Evolutionary conservation across 139 green algal species (phyloP), one percentile per base, ranked within the genome.

Genomic region (Mesostigma viride): DNA sequence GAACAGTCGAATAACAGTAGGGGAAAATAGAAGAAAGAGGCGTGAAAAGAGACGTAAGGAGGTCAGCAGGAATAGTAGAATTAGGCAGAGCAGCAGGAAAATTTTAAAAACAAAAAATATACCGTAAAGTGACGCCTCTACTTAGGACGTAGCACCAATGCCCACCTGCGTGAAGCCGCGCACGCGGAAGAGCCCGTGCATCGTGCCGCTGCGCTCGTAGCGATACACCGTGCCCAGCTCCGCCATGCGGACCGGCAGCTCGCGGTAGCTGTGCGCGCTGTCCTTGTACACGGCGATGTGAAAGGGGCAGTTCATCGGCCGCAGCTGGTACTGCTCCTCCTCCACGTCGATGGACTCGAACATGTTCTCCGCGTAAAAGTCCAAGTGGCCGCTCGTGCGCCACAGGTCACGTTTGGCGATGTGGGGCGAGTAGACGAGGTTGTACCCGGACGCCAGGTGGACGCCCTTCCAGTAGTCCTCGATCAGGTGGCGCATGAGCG

Each of bases 291-390:
- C 74, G 14, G 77, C 68, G 48, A 99, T 84, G 81, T 99, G 92
- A 80, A 95, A 97, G 44, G 92, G 92, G 81, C 92, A 99, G 84
- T 99, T 99, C 92, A 99, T 99, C 45, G 92, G 92, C 56, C 85
- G 84, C 14, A 99, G 80, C 84, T 97, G 91, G 81, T 96, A 97
- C 65, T 80, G 68, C 68, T 96, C 89, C 11, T 91, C 77, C 77
- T 97, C 91, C 14, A 95, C 79, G 69, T 92, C 28, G 64, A 62
- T 73, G 40, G 40, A 87, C 73, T 94, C 84, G 70, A 91, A 96
- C 90, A 96, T 96, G 75, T 87, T 91, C 62, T 96, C 90, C 0
- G 26, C 17, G 76, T 99, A 99, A 73, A 96, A 97, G 65, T 97
- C 91, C 53, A 89, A 86, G 80, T 99, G 92, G 2, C 92, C 92